Evolutionary conservation across 176 grass and related monocot genomes (phyloP), one percentile per base, ranked within the genome.

Genomic region (Juncus effusus): DNA sequence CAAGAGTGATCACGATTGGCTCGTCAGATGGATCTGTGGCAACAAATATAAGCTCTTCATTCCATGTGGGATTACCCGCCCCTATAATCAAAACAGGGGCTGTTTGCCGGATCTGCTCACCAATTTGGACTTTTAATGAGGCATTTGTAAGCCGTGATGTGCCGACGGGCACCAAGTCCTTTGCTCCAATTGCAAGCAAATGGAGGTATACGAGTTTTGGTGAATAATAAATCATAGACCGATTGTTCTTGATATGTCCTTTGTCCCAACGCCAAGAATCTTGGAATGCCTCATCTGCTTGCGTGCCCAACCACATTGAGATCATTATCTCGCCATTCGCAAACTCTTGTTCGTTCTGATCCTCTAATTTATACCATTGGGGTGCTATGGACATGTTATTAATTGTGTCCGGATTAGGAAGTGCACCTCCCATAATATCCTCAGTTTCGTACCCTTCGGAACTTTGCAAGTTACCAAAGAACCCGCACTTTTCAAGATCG

Each of bases 131-230:
- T 54, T 16, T 62, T 42, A 62, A 38, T 36, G 16, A 69, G 51
- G 67, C 54, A 67, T 81, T 65, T 0, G 41, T 45, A 8, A 69
- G 12, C 13, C 47, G 36, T 16, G 44, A 28, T 12, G 10, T 56
- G 51, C 87, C 88, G 3, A 13, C 73, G 57, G 83, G 67, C 8
- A 72, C 44, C 15, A 87, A 5, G 40, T 91, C 77, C 19, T 79
- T 80, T 11, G 61, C 77, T 63, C 83, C 84, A 42, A 84, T 51
- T 61, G 83, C 38, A 45, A 83, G 79, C 5, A 91, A 76, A 38
- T 83, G 88, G 57, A 91, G 69, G 72, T 91, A 91, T 66, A 80
- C 86, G 51, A 91, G 77, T 40, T 78, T 78, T 36, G 88, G 88
- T 57, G 79, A 74, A 7, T 78, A 77, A 80, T 91, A 91, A 73